Percentiles rank a stretch among this genome's conserved stretches.
These are phyloP conservation scores for Trapa incisa DNA, from an alignment of 345 rosid species.

Conservation along the genomic window DNA sequence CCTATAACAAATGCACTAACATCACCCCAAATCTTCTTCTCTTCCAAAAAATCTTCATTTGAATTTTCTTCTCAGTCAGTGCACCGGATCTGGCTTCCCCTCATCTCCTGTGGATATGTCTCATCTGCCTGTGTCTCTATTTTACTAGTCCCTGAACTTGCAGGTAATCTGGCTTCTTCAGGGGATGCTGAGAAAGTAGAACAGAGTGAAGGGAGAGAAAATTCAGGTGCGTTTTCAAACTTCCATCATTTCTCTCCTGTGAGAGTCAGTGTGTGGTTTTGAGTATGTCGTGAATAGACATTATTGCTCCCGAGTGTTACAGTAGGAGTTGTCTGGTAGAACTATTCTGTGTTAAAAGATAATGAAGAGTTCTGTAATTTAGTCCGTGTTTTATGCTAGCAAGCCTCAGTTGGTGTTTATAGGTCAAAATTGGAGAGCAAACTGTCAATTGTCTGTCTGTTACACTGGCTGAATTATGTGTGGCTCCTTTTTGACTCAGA, in stretches of 20 bases:
- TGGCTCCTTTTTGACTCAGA: slow-evolving; percentile 13
- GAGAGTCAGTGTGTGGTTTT: neutral
- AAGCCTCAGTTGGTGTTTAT: no score
- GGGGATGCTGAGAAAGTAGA: neutral
- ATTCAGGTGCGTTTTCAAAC: neutral
- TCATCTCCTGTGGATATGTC: neutral
- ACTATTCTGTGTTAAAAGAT: neutral
- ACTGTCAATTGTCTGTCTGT: neutral
- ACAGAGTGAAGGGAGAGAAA: neutral
- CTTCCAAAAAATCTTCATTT: neutral
- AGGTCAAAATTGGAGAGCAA: neutral
- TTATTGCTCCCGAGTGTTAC: neutral
- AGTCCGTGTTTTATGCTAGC: neutral
- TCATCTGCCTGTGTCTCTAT: neutral
- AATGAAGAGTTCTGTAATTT: neutral
- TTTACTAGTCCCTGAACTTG: neutral
- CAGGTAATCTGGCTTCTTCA: neutral
- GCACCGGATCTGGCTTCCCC: slow-evolving; percentile 18
- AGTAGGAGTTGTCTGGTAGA: no score
- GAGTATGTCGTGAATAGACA: neutral
- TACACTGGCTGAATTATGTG: neutral
- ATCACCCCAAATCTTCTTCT: neutral
- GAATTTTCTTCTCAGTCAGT: slow-evolving; percentile 21
- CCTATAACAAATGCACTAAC: neutral
- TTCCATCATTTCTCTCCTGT: neutral